Conservation (phyloP, 2,329 filamentous ascomycete species). For the Fusarium pseudograminearum region DNA sequence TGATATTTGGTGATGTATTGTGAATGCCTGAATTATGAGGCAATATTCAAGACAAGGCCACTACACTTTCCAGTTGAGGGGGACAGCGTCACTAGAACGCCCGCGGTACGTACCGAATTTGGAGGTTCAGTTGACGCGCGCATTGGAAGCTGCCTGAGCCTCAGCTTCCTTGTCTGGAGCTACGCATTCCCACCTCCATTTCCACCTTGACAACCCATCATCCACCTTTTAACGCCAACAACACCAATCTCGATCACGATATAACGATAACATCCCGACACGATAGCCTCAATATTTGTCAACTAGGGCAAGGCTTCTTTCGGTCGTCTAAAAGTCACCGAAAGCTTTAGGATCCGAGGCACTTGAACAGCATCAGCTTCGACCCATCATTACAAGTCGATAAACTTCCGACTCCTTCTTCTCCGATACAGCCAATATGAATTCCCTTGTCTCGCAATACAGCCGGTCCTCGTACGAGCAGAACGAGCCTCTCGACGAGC, state of each 20-base stretch:
- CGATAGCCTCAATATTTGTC: slow-evolving; percentile 6
- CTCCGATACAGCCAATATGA: slow-evolving; percentile 69
- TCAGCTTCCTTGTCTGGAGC: slow-evolving; percentile 43
- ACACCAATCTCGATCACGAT: slow-evolving; percentile 24
- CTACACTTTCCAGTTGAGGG: not conserved
- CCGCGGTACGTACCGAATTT: slow-evolving; percentile 29
- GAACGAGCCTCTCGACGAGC: slow-evolving; percentile 77
- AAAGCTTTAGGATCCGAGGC: slow-evolving; percentile 19
- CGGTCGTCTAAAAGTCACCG: not conserved
- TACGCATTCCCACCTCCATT: slow-evolving; percentile 36
- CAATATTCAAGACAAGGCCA: not conserved
- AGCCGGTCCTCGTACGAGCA: slow-evolving; percentile 79
- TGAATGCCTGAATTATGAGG: slow-evolving; percentile 16
- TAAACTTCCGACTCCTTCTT: slow-evolving; percentile 4
- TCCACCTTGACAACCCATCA: slow-evolving; percentile 23
- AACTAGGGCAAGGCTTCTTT: slow-evolving; percentile 3
- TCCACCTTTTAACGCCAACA: slow-evolving; percentile 16
- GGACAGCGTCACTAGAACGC: not conserved
- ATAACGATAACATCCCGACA: slow-evolving; percentile 23
- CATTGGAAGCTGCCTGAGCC: slow-evolving; percentile 59
- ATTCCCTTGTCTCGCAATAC: slow-evolving; percentile 93
- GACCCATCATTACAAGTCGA: slow-evolving; percentile 19
- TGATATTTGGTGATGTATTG: not conserved
- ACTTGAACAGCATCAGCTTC: slow-evolving; percentile 19
- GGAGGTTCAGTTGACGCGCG: slow-evolving; percentile 55